Evolutionary conservation across 805 yeast species (phyloP).

Genomic region (Schwanniomyces occidentalis): DNA sequence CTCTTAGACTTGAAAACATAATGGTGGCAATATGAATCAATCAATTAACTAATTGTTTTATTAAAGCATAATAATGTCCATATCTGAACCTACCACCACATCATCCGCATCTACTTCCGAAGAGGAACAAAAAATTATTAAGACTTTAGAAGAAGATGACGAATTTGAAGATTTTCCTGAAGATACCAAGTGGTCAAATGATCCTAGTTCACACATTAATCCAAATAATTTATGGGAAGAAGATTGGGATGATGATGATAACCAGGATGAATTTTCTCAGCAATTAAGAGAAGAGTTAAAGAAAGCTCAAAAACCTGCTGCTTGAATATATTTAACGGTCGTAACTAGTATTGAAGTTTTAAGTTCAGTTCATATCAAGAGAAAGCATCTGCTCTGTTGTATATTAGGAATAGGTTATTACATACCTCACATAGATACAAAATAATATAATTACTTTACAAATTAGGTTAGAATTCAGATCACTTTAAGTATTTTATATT

Average conservation of each 20-base stretch:
- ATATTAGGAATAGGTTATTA: no score
- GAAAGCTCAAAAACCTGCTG: constrained; percentile 19
- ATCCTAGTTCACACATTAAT: constrained; percentile 51
- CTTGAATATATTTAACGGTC: constrained; percentile 1
- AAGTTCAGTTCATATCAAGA: no score
- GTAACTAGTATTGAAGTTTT: no score
- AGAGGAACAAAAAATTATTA: constrained; percentile 47
- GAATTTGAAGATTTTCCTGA: constrained; percentile 97
- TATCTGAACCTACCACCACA: background rate
- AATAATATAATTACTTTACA: no score
- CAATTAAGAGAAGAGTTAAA: constrained; percentile 57
- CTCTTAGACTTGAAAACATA: no score
- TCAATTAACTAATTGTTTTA: no score
- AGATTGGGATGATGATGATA: constrained; percentile 96
- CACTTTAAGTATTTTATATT: no score
- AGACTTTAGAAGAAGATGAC: constrained; percentile 90
- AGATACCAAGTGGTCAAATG: constrained; percentile 73
- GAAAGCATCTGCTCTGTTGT: no score
- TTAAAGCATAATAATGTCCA: constrained; percentile 1
- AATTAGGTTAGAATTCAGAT: no score
- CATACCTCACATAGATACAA: no score
- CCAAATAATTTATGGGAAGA: constrained; percentile 85
- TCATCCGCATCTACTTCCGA: constrained; percentile 7
- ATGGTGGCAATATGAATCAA: no score
- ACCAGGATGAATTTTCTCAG: constrained; percentile 82